Percentiles rank a stretch among this genome's conserved stretches.
These are phyloP conservation scores for Cucurbita argyrosperma DNA, from an alignment of 306 rosid genomes.

Conservation along the genomic window DNA sequence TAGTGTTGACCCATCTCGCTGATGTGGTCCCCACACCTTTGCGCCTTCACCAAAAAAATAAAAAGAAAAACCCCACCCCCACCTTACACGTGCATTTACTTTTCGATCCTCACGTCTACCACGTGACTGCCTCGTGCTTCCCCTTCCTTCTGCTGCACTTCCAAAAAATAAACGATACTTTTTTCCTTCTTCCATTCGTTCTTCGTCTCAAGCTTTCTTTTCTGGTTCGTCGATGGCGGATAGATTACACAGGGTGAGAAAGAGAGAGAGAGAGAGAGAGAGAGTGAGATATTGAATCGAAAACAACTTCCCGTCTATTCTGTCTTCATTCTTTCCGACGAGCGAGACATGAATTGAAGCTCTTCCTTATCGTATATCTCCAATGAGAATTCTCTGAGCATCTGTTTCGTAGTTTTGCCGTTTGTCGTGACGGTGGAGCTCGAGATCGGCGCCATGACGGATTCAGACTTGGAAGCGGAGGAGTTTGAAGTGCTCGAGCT, in stretches of 20 bases:
- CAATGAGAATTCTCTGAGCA: conserved; percentile 50
- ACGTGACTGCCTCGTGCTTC: conserved; percentile 49
- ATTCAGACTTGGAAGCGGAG: conserved; percentile 13
- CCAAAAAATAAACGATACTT: not conserved
- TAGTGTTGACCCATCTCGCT: conserved; percentile 10
- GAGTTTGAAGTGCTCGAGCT: conserved; percentile 5
- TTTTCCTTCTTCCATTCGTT: not conserved
- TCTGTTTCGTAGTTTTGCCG: conserved; percentile 14
- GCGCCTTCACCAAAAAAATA: not conserved
- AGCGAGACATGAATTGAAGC: conserved; percentile 53
- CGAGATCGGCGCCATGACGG: conserved; percentile 22
- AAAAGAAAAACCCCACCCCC: conserved; percentile 7
- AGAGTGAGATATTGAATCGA: not conserved
- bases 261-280: no score
- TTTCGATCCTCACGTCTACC: conserved; percentile 14
- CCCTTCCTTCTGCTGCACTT: not conserved
- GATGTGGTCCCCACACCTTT: conserved; percentile 19
- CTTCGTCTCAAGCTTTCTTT: not conserved
- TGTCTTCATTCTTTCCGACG: conserved; percentile 5
- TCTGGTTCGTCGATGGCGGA: conserved; percentile 5
- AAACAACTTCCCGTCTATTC: not conserved
- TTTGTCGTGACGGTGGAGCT: not conserved
- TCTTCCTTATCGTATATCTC: conserved; percentile 55
- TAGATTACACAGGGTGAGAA: not conserved
- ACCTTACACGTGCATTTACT: conserved; percentile 18